A percentile compares a stretch with the other conserved stretches of the same genome.
Conservation (phyloP, 495 filamentous ascomycete genomes). For the Platismatia glauca region DNA sequence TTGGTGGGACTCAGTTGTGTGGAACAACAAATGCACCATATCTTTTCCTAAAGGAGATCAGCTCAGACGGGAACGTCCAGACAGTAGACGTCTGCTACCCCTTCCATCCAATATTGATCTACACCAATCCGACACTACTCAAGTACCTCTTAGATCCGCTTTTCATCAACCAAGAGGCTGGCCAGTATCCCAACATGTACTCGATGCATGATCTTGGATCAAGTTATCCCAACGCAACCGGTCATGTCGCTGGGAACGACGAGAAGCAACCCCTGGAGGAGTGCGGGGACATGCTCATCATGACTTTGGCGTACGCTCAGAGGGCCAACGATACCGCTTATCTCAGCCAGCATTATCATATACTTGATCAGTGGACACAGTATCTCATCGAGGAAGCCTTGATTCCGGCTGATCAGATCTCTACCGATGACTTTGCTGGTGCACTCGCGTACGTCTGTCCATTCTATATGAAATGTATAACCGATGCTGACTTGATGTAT, state of each 20-base stretch:
- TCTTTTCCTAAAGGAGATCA: slow-evolving; percentile 89
- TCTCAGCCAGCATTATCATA: slow-evolving; percentile 50
- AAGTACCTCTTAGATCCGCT: slow-evolving; percentile 76
- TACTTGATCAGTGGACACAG: slow-evolving; percentile 79
- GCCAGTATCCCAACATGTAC: slow-evolving; percentile 64
- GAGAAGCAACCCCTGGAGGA: slow-evolving; percentile 93
- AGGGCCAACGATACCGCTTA: slow-evolving; percentile 37
- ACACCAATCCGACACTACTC: slow-evolving; percentile 75
- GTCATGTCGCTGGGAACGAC: slow-evolving; percentile 70
- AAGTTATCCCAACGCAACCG: slow-evolving; percentile 82
- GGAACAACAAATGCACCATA: slow-evolving; percentile 67
- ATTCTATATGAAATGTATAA: background rate
- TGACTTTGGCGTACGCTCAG: slow-evolving; percentile 63
- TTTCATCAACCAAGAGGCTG: slow-evolving; percentile 74
- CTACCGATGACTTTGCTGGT: slow-evolving; percentile 90
- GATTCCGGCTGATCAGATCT: slow-evolving; percentile 76
- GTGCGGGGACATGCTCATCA: slow-evolving; percentile 92
- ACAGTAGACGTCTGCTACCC: slow-evolving; percentile 95
- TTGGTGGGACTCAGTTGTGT: slow-evolving; percentile 73
- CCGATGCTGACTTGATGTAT: slow-evolving; percentile 1
- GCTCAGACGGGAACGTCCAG: slow-evolving; percentile 83
- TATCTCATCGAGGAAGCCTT: slow-evolving; percentile 78
- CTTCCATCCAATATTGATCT: slow-evolving; percentile 79
- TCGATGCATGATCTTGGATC: slow-evolving; percentile 78
- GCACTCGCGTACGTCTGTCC: slow-evolving; percentile 53